Percentiles rank a stretch among this genome's conserved stretches.
phyloP scores from a whole-genome alignment of 305 asterid genomes.

The Fraxinus angustifolia region DNA sequence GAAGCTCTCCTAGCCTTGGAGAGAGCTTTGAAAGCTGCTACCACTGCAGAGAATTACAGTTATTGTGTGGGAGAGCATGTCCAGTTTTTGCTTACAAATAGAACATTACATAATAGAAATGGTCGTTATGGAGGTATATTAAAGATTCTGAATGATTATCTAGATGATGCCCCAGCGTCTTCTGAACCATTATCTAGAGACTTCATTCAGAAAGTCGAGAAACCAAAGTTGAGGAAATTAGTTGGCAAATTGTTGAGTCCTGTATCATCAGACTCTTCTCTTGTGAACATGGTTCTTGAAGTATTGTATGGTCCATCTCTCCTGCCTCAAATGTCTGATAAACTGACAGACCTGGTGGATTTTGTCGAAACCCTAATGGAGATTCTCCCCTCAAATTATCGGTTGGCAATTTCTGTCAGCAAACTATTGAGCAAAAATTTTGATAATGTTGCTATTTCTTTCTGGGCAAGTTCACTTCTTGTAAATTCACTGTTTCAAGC shows the following conservation, averaged over 20 bases:
- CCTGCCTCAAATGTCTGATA: conserved; percentile 27
- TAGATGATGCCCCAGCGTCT: conserved; percentile 34
- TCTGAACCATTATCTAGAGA: conserved; percentile 34
- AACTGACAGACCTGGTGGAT: conserved; percentile 31
- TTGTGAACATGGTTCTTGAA: conserved; percentile 36
- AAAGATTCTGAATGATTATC: conserved; percentile 28
- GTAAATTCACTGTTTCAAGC: conserved; percentile 39
- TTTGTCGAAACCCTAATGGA: conserved; percentile 41
- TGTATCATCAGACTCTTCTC: conserved; percentile 30
- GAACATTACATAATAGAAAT: conserved; percentile 10
- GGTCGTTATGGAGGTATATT: conserved; percentile 4
- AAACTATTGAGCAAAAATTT: conserved; percentile 20
- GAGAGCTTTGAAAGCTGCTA: conserved; percentile 34
- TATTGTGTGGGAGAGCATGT: conserved; percentile 44
- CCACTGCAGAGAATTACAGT: conserved; percentile 29
- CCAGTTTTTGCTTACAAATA: conserved; percentile 23
- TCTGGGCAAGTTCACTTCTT: conserved; percentile 46
- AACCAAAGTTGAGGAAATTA: conserved; percentile 34
- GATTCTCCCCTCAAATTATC: conserved; percentile 42
- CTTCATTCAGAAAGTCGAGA: conserved; percentile 35
- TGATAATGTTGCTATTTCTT: conserved; percentile 20
- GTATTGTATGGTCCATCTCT: conserved; percentile 32
- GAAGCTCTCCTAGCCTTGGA: conserved; percentile 36
- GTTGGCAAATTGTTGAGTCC: conserved; percentile 35
- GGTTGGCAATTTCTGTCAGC: conserved; percentile 35